Percentiles rank a stretch among this genome's conserved stretches.
phyloP scores from a whole-genome alignment of 371 early-diverging fungal genomes.

The Mucor indicus region DNA sequence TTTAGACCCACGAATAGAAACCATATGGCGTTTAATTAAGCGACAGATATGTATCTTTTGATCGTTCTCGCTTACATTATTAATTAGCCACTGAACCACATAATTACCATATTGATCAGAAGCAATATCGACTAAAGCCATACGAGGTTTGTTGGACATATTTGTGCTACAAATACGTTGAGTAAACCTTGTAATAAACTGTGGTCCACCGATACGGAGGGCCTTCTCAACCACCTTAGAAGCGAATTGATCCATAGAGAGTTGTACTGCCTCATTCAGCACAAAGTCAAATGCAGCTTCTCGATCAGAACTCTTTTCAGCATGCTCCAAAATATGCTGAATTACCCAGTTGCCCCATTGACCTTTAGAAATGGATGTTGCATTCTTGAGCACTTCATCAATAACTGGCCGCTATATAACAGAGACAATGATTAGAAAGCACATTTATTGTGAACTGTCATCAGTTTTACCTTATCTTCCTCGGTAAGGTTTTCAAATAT shows the following conservation, averaged over 20 bases:
- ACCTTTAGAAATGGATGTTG: slow-evolving; percentile 93
- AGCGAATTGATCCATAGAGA: slow-evolving; percentile 74
- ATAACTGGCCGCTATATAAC: slow-evolving; percentile 63
- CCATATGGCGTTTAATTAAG: slow-evolving; percentile 67
- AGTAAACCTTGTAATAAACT: slow-evolving; percentile 26
- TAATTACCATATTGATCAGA: slow-evolving; percentile 89
- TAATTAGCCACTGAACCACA: slow-evolving; percentile 63
- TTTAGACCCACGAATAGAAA: slow-evolving; percentile 69
- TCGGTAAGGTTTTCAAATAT: slow-evolving; percentile 73
- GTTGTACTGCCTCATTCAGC: slow-evolving; percentile 42
- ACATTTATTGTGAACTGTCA: neutral
- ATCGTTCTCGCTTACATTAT: slow-evolving; percentile 54
- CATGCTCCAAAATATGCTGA: slow-evolving; percentile 97
- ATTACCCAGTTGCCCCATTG: slow-evolving; percentile 99
- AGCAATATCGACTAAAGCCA: slow-evolving; percentile 55
- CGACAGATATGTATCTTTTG: slow-evolving; percentile 63
- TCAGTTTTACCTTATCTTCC: slow-evolving; percentile 55
- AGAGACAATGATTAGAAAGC: neutral
- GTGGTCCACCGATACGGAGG: slow-evolving; percentile 54
- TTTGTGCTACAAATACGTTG: slow-evolving; percentile 18
- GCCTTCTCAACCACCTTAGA: slow-evolving; percentile 79
- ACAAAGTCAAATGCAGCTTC: slow-evolving; percentile 49
- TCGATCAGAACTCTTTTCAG: slow-evolving; percentile 48
- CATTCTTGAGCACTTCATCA: slow-evolving; percentile 89
- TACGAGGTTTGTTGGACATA: slow-evolving; percentile 16